A percentile compares a stretch with the other conserved stretches of the same genome.
Conservation (phyloP, 164 flowering plant genomes). For the Platanus orientalis region DNA sequence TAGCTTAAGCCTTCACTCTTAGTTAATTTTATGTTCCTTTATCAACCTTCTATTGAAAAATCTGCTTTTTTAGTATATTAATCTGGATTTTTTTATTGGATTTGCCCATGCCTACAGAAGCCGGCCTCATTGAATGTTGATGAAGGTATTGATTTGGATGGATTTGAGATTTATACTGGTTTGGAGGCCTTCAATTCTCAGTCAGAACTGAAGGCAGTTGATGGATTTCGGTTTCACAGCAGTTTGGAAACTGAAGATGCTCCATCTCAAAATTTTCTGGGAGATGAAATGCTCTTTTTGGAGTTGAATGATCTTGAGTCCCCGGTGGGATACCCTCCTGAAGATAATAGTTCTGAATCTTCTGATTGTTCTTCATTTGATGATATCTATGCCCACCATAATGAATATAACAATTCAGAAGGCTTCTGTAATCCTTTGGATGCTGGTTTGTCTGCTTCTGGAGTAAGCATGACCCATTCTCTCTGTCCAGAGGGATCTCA, state of each 20-base stretch:
- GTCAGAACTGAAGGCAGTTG: conserved; percentile 3
- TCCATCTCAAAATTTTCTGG: conserved; percentile 5
- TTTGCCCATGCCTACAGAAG: conserved; percentile 11
- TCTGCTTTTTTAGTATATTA: too few relatives aligned
- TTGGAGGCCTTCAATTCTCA: conserved; percentile 25
- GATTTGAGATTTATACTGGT: conserved; percentile 24
- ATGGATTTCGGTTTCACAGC: not conserved
- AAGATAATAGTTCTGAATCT: conserved; percentile 1
- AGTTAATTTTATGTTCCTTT: too few relatives aligned
- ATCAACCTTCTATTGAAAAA: too few relatives aligned
- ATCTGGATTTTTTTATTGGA: not conserved
- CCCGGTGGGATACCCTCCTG: conserved; percentile 16
- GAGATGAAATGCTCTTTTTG: conserved; percentile 9
- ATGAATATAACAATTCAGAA: not conserved
- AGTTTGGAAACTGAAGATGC: not conserved
- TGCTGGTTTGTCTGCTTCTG: conserved; percentile 3
- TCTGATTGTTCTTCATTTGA: not conserved
- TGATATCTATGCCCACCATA: not conserved
- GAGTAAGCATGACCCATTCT: not conserved
- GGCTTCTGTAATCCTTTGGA: not conserved
- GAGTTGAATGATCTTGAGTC: conserved; percentile 37
- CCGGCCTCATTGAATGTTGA: not conserved
- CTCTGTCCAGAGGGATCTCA: not conserved
- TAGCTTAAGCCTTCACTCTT: too few relatives aligned
- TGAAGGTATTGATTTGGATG: conserved; percentile 5